Evolutionary conservation across 2,329 filamentous ascomycete species (phyloP), one percentile per base, ranked within the genome.

Genomic region (Penicillium sp.): DNA sequence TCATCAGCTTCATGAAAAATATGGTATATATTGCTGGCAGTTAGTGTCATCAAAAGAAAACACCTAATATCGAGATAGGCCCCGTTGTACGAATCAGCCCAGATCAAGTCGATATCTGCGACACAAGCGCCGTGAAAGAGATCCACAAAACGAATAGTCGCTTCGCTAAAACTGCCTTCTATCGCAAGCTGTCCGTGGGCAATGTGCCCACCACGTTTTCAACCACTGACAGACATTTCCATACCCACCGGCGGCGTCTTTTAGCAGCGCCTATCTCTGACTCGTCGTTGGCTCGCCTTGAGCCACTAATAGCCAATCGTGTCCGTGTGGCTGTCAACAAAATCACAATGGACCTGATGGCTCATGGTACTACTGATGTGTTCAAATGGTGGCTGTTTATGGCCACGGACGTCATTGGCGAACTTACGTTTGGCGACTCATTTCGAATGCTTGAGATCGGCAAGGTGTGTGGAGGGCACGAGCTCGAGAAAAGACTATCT

Each of bases 341-440:
- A 45, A 82, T 84, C 23, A 64, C 56, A 0, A 65, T 75, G n/a
- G 80, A 84, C 46, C 72, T 76, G 56, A 53, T 72, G 59, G 62
- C 48, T 16, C 60, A 60, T 0, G 73, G 76, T 0, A 67, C 56
- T 0, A 72, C 68, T 0, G 80, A 85, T 56, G 66, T 84, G 0
- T 73, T 75, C 54, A 82, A 82, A 53, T 85, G 81, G 81, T 80
- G 74, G 69, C 64, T 77, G 6, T 82, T 81, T 50, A 77, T 83
- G 73, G 68, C 80, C 0, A 82, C 80, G 0, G 82, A 85, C 60
- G 67, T 82, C 1, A 80, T 84, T 47, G 80, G 76, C 0, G 75
- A 83, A 48, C 65, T 85, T 6, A 77, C 71, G 1, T 85, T 85
- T 64, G 82, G 82, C 0, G 76, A 83, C n/a, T 80, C 80, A 0